Conservation (phyloP, 2,329 filamentous ascomycete species). For the Blastomyces gilchristii region DNA sequence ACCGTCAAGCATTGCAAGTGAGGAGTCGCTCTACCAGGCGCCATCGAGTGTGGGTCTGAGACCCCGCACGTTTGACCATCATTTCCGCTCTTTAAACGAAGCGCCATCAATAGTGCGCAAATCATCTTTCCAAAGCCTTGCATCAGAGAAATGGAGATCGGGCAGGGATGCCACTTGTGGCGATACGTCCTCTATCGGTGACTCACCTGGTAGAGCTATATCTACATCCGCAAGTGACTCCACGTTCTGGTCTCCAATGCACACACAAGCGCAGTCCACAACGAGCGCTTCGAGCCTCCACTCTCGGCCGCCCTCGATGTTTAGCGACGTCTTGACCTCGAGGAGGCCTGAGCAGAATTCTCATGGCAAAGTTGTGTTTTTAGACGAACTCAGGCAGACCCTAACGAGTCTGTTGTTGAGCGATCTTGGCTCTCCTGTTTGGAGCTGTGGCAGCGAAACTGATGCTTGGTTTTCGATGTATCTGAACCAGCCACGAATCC, state of each 20-base stretch:
- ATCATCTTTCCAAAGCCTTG: slow-evolving; percentile 58
- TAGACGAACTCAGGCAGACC: slow-evolving; percentile 65
- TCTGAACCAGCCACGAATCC: slow-evolving; percentile 41
- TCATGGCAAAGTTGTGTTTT: slow-evolving; percentile 68
- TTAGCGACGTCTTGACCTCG: slow-evolving; percentile 29
- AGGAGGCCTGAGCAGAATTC: slow-evolving; percentile 29
- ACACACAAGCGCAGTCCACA: slow-evolving; percentile 55
- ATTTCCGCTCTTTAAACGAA: slow-evolving; percentile 27
- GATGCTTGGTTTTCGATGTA: slow-evolving; percentile 66
- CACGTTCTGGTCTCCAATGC: slow-evolving; percentile 85
- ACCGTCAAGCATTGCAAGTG: slow-evolving; percentile 36
- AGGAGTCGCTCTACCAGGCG: slow-evolving; percentile 28
- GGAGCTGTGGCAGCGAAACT: slow-evolving; percentile 83
- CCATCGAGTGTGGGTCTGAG: slow-evolving; percentile 17
- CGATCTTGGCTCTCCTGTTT: slow-evolving; percentile 77
- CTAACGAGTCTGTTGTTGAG: slow-evolving; percentile 78
- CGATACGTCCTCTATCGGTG: slow-evolving; percentile 50
- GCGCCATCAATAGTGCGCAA: slow-evolving; percentile 41
- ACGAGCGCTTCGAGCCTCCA: slow-evolving; percentile 51
- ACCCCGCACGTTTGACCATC: slow-evolving; percentile 24
- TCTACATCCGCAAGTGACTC: slow-evolving; percentile 63
- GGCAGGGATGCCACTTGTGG: slow-evolving; percentile 49
- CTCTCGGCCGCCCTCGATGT: slow-evolving; percentile 35
- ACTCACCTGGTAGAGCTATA: slow-evolving; percentile 56
- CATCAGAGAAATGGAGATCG: slow-evolving; percentile 54